Evolutionary conservation across 2,329 filamentous ascomycete species (phyloP), one percentile per base, ranked within the genome.

Genomic region (Alternaria rosae): DNA sequence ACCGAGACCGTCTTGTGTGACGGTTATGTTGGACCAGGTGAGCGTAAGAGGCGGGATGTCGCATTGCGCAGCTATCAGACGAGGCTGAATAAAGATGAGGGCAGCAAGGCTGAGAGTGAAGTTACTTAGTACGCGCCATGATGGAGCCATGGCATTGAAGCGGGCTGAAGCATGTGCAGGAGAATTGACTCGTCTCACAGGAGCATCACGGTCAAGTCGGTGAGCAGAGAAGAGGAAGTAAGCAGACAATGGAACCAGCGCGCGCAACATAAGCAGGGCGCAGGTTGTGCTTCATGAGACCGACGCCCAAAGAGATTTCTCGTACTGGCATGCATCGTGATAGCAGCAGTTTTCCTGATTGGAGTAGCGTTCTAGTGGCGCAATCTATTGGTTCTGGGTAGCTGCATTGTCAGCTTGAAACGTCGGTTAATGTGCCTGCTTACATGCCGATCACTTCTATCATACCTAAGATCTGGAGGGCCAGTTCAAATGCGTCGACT

Each of bases 1-100:
- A 45, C 57, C 61, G 17, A 64, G 58, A 6, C 61, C 61, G 23
- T 64, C 61, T 35, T 64, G 52, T 26, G 61, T 57, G 35, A 64
- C 61, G 43, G 57, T 64, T 13, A 55, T 61, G n/a, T 64, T 64
- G 5, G 45, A 41, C 61, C 57, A 64, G 42, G 45, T 44, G 15
- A 64, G 58, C 17, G 59, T 52, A 12, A 64, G 38, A 25, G 61
- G 61, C 17, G 52, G 45, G 13, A 64, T 54, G 12, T 61, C 53
- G 52, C 61, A 64, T 41, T 64, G 57, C 30, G 47, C 47, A 23
- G 28, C 28, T 25, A 51, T 23, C 9, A 38, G 47, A 15, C 9
- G 28, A 51, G 47, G 13, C 9, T 51, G 30, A 9, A 25, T 10
- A 11, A 25, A n/a, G 13, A 38, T 3, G 30, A 51, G 9, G 13